These are phyloP conservation scores for Cryptosporidium ubiquitum DNA, from an alignment of 169 alveolate genomes.

Conservation along the genomic window DNA sequence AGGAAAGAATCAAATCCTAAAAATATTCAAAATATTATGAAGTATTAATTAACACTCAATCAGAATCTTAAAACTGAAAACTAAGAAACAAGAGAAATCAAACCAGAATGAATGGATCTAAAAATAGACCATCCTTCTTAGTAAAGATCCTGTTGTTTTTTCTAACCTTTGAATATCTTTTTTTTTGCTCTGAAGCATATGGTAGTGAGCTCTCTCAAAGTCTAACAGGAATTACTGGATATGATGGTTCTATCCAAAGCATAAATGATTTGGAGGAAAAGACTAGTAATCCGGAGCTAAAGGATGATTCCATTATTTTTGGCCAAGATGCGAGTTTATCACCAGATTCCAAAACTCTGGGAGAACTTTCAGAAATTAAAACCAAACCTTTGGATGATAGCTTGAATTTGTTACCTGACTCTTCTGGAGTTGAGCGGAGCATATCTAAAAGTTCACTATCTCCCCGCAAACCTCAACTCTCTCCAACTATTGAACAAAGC, in stretches of 20 bases:
- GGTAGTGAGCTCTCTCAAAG: neutral
- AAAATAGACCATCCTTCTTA: slow-evolving; percentile 12
- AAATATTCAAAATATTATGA: slow-evolving; percentile 8
- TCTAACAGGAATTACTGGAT: neutral
- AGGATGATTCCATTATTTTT: neutral
- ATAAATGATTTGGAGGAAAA: neutral
- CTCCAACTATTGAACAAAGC: neutral
- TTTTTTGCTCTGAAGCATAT: neutral
- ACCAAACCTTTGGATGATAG: neutral
- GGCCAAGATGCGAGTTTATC: slow-evolving; percentile 1
- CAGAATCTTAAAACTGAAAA: neutral
- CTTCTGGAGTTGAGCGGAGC: neutral
- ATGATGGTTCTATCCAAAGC: neutral
- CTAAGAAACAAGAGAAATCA: neutral
- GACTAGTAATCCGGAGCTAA: neutral
- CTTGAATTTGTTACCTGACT: neutral
- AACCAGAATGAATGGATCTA: slow-evolving; percentile 25
- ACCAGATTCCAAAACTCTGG: slow-evolving; percentile 1
- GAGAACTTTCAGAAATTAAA: neutral
- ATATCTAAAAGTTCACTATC: neutral
- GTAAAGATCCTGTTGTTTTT: slow-evolving; percentile 15
- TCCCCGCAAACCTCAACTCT: neutral
- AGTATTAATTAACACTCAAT: neutral
- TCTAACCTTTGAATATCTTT: neutral
- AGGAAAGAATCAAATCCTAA: neutral